These are phyloP conservation scores for Heritiera littoralis DNA, from an alignment of 345 rosid species.

Conservation along the genomic window DNA sequence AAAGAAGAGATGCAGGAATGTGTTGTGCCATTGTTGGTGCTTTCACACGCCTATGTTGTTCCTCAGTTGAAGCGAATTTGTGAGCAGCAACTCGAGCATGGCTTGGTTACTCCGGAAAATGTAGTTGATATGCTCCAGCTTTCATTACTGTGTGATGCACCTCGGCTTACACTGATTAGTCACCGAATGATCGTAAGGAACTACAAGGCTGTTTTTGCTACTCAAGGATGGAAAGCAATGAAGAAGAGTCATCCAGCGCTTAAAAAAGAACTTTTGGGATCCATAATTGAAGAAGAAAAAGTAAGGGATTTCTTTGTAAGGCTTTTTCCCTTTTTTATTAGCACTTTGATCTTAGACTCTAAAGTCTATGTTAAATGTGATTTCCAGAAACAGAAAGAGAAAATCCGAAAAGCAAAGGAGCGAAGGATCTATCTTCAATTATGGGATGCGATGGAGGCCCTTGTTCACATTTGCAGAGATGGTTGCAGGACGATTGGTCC, in stretches of 20 bases:
- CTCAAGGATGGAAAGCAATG: conserved; percentile 86
- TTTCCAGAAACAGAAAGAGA: conserved; percentile 56
- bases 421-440: conserved; percentile 66
- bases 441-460: conserved; percentile 91
- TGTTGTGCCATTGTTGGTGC: conserved; percentile 64
- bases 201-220: conserved; percentile 45
- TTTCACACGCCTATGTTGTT: conserved; percentile 72
- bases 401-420: conserved; percentile 54
- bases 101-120: conserved; percentile 65
- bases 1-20: conserved; percentile 63
- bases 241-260: conserved; percentile 78
- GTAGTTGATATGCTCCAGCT: conserved; percentile 84
- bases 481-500: conserved; percentile 93
- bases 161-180: conserved; percentile 65
- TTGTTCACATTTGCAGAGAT: conserved; percentile 88
- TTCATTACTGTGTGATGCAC: conserved; percentile 73
- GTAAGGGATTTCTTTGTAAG: conserved; percentile 35
- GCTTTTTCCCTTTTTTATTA: background rate
- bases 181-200: conserved; percentile 66
- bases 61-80: conserved; percentile 69
- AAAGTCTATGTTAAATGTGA: background rate
- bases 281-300: conserved; percentile 53
- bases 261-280: conserved; percentile 63
- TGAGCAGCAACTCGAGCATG: conserved; percentile 59
- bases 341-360: conserved; percentile 14